A percentile compares a stretch with the other conserved stretches of the same genome.
phyloP scores from a whole-genome alignment of 2,329 filamentous ascomycete species.

The Colletotrichum abscissum region DNA sequence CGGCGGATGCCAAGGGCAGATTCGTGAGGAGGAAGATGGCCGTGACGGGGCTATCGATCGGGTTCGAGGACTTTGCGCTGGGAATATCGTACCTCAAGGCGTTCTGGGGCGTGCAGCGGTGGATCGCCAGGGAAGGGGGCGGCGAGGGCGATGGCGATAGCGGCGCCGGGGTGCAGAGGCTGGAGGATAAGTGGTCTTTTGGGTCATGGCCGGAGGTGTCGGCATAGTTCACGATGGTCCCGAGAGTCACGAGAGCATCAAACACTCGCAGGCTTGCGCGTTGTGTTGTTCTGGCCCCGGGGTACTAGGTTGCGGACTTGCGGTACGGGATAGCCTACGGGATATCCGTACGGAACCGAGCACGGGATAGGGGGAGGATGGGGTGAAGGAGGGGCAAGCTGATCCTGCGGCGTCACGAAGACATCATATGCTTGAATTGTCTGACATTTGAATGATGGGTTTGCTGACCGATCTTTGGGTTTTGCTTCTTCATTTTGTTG shows the following conservation, averaged over 20 bases:
- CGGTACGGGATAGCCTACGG: neutral
- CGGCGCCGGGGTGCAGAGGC: constrained; percentile 14
- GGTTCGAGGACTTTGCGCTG: constrained; percentile 42
- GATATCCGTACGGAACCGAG: neutral
- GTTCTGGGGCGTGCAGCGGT: constrained; percentile 44
- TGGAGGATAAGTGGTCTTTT: constrained; percentile 32
- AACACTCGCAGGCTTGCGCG: constrained; percentile 16
- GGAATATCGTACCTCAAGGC: constrained; percentile 40
- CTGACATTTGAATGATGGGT: neutral
- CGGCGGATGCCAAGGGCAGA: constrained; percentile 40
- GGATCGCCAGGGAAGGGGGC: constrained; percentile 38
- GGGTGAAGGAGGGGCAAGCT: neutral
- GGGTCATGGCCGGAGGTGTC: constrained; percentile 8
- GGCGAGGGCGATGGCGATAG: neutral
- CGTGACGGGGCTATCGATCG: constrained; percentile 42
- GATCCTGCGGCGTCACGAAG: constrained; percentile 1
- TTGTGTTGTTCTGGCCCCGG: neutral
- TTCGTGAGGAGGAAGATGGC: constrained; percentile 45
- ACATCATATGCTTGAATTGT: neutral
- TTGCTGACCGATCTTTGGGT: neutral
- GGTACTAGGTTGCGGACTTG: neutral
- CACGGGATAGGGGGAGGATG: neutral
- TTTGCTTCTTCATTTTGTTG: neutral
- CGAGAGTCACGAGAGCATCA: neutral
- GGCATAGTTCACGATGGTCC: neutral